Percentiles rank a stretch among this genome's conserved stretches.
Evolutionary conservation across 192 early-diverging fungal genomes (phyloP).

Genomic region (Dimargaris verticillata): DNA sequence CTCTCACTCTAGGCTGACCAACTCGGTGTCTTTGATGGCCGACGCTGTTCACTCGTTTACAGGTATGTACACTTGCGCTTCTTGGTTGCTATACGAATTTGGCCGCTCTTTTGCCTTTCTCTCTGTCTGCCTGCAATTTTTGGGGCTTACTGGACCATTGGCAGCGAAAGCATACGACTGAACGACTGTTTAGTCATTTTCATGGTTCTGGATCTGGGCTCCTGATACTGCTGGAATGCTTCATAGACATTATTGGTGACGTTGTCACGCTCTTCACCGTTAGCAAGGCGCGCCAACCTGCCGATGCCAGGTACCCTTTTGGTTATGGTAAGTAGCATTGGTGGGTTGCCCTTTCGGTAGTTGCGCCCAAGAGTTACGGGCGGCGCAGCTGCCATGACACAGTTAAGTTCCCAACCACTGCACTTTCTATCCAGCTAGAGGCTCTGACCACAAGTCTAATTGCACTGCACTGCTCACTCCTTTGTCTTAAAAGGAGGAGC

Average conservation of each 20-base stretch:
- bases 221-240: not conserved
- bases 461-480: not conserved
- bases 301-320: constrained; percentile 47
- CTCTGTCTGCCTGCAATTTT: not conserved
- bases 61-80: constrained; percentile 19
- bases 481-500: not conserved
- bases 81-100: not conserved
- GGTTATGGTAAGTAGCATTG: constrained; percentile 32
- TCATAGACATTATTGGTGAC: constrained; percentile 44
- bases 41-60: constrained; percentile 66
- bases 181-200: not conserved
- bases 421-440: not conserved
- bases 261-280: constrained; percentile 67
- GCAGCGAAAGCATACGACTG: too few species aligned
- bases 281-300: constrained; percentile 40
- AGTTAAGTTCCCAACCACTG: not conserved
- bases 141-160: not conserved
- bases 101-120: not conserved
- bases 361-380: not conserved
- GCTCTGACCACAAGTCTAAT: not conserved
- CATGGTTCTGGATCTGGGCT: not conserved
- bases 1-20: constrained; percentile 26
- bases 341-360: not conserved
- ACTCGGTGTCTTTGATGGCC: constrained; percentile 61
- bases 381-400: not conserved